Conservation (phyloP, 2,329 filamentous ascomycete genomes). For the Arthrinium puccinioides region DNA sequence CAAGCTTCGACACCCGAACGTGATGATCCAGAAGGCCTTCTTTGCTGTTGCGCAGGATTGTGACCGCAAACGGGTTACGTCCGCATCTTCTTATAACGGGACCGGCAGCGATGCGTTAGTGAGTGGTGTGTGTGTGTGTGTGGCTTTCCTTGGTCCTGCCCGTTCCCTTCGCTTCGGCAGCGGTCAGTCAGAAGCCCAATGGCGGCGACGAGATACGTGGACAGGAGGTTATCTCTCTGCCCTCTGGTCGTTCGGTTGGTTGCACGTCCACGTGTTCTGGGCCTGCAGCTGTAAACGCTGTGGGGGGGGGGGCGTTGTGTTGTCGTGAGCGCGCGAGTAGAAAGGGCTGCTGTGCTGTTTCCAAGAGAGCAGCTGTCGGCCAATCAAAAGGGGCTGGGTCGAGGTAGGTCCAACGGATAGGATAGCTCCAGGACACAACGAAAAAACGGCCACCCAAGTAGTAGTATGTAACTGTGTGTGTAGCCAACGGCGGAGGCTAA, state of each 20-base stretch:
- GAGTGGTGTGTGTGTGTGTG: background rate
- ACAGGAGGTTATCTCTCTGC: constrained; percentile 3
- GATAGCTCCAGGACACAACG: background rate
- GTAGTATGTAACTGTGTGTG: too few relatives aligned
- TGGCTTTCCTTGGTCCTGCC: background rate
- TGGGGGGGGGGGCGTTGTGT: background rate
- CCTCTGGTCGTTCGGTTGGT: constrained; percentile 6
- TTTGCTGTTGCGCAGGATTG: constrained; percentile 1
- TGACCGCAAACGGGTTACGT: constrained; percentile 5
- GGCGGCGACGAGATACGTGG: constrained; percentile 4
- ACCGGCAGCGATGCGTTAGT: background rate
- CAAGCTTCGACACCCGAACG: too few relatives aligned
- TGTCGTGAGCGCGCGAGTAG: background rate
- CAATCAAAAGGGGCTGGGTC: background rate
- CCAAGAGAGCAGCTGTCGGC: background rate
- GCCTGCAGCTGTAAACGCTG: background rate
- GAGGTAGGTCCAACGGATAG: background rate
- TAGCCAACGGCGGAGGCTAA: too few relatives aligned
- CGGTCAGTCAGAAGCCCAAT: constrained; percentile 1
- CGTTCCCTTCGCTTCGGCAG: background rate
- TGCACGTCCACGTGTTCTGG: constrained; percentile 9
- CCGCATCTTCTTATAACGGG: constrained; percentile 7
- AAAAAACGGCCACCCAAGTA: background rate
- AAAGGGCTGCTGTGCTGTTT: background rate
- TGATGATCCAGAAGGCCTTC: background rate